A percentile compares a stretch with the other conserved stretches of the same genome.
These are phyloP conservation scores for Bodo saltans DNA, from an alignment of 78 protist species.

Conservation along the genomic window DNA sequence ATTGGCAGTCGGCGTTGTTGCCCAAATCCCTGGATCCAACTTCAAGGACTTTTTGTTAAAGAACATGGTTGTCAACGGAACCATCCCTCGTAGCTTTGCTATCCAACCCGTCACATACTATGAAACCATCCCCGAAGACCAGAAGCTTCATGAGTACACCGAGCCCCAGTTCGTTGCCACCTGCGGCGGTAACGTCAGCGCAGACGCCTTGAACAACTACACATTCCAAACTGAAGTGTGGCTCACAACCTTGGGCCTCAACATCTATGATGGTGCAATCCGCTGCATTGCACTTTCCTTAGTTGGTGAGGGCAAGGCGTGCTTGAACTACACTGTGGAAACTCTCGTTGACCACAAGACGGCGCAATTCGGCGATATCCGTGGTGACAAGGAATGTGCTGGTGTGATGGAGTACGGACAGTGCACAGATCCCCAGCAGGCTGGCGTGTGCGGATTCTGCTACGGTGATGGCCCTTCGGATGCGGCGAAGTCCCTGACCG, in stretches of 20 bases:
- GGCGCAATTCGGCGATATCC: not conserved
- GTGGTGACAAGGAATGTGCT: not conserved
- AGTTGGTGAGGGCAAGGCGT: not conserved
- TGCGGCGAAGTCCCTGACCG: not conserved
- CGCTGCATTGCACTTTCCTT: not conserved
- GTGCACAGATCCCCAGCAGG: not conserved
- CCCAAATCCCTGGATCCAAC: not conserved
- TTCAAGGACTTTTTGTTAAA: not conserved
- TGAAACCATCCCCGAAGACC: not conserved
- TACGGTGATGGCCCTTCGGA: slow-evolving; percentile 34
- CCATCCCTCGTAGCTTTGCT: not conserved
- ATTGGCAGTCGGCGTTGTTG: too few species aligned
- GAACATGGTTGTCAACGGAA: not conserved
- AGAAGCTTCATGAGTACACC: not conserved
- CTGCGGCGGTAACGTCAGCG: not conserved
- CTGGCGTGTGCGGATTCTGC: slow-evolving; percentile 29
- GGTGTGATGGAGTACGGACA: not conserved
- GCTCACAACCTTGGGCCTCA: not conserved
- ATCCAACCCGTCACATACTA: not conserved
- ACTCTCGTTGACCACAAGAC: not conserved
- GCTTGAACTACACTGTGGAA: not conserved
- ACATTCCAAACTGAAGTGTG: slow-evolving; percentile 9
- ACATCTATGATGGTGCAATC: slow-evolving; percentile 15
- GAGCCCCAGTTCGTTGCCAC: not conserved
- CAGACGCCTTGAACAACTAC: not conserved